phyloP scores from a whole-genome alignment of 441 rosid species.

The Populus hybrid region DNA sequence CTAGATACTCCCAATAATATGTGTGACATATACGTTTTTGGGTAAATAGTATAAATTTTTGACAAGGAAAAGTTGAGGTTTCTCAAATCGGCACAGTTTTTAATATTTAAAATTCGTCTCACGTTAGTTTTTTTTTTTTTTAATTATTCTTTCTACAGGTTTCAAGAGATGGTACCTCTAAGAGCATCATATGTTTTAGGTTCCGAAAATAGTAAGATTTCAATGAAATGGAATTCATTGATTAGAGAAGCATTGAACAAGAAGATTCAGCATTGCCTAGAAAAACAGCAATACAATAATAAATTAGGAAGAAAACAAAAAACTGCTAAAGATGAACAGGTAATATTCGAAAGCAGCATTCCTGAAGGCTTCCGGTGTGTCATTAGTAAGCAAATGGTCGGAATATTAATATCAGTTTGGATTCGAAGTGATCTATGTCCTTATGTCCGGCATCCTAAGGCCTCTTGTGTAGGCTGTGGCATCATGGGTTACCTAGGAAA shows the following conservation, averaged over 20 bases:
- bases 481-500: constrained; percentile 84
- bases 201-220: constrained; percentile 46
- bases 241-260: constrained; percentile 55
- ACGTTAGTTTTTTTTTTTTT: background rate
- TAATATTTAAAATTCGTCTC: background rate
- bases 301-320: constrained; percentile 1
- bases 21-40: constrained; percentile 72
- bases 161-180: constrained; percentile 89
- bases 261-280: constrained; percentile 30
- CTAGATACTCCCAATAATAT: constrained; percentile 33
- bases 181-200: constrained; percentile 67
- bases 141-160: constrained; percentile 31
- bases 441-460: constrained; percentile 47
- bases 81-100: background rate
- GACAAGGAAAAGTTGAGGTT: background rate
- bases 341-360: background rate
- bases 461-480: constrained; percentile 84
- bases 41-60: constrained; percentile 34
- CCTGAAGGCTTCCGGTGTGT: constrained; percentile 31
- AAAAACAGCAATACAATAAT: constrained; percentile 2
- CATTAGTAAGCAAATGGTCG: constrained; percentile 84
- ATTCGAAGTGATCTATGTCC: constrained; percentile 47
- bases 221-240: constrained; percentile 65
- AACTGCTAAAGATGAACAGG: constrained; percentile 2
- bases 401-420: constrained; percentile 76